Evolutionary conservation across 2,329 filamentous ascomycete species (phyloP), one percentile per base, ranked within the genome.

Genomic region (Trichophyton rubrum): DNA sequence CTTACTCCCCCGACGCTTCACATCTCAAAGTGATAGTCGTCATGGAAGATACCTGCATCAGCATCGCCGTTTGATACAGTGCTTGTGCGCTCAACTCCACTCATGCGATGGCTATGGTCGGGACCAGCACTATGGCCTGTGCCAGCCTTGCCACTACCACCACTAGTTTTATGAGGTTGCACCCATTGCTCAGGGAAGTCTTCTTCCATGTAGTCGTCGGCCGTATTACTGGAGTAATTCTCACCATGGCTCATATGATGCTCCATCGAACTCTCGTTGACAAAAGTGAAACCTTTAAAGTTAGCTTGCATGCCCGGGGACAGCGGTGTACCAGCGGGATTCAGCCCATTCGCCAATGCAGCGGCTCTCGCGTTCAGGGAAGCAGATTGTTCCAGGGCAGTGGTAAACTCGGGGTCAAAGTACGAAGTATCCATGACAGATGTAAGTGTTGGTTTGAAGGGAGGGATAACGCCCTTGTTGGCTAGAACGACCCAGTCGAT

Each of bases 381-480:
- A 1, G 87, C 85, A 59, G 89, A 89, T 62, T 86, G 88, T 68
- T 91, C 89, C 61, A 97, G 78, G 4, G 93, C 93, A 66, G 93
- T 96, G 59, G 93, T 99, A 73, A 99, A 99, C 72, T 97, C 93
- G 0, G 93, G 93, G 68, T 99, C 93, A 70, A 99, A 99, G 75
- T 99, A 97, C 51, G 91, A 96, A 0, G 95, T 95, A 67, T 99
- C 93, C 2, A 91, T 89, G 73, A 96, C 90, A 13, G 88, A 93
- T 80, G 95, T 95, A 70, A 99, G 81, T 75, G 95, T 95, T 6
- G 93, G 93, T 79, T 96, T 97, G 80, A 99, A 99, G 0, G 93
- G 93, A 6, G 93, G 93, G 9, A 91, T 90, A 64, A 96, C 90
- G 62, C 93, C 83, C 80, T 97, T 97, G 80, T 88, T 91, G 58